These are phyloP conservation scores for Hemerocallis citrina DNA, from an alignment of 106 monocot genomes.

Conservation along the genomic window DNA sequence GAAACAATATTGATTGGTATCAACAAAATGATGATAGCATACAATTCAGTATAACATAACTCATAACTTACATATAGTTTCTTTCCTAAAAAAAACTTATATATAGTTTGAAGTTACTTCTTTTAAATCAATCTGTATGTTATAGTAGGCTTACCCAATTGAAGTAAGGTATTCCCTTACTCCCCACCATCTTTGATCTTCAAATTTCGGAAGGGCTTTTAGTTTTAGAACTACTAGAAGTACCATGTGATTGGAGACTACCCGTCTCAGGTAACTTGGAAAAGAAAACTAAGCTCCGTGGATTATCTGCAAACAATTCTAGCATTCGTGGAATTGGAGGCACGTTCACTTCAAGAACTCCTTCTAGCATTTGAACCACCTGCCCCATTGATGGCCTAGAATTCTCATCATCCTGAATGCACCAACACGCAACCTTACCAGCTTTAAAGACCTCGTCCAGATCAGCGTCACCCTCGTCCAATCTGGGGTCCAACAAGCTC, in stretches of 20 bases:
- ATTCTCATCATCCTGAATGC: conserved; percentile 14
- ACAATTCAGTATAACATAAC: too few relatives aligned
- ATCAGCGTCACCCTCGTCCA: conserved; percentile 5
- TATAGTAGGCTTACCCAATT: too few relatives aligned
- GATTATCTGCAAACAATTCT: conserved; percentile 4
- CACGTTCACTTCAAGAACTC: conserved; percentile 9
- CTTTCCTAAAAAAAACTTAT: too few relatives aligned
- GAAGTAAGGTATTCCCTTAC: too few relatives aligned
- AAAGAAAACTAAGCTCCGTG: background rate
- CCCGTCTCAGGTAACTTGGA: background rate
- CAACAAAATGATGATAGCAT: too few relatives aligned
- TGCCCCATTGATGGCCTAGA: conserved; percentile 13
- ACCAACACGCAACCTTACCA: conserved; percentile 15
- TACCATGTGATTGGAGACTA: background rate
- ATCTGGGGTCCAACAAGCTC: conserved; percentile 14
- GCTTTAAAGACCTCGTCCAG: conserved; percentile 6
- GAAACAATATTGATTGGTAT: too few relatives aligned
- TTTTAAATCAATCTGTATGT: too few relatives aligned
- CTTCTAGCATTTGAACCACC: conserved; percentile 20
- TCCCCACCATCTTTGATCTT: background rate
- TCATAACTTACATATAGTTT: too few relatives aligned
- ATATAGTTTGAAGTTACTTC: too few relatives aligned
- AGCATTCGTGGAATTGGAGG: conserved; percentile 11
- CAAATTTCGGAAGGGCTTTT: background rate
- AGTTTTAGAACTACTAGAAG: background rate